Percentiles rank a stretch among this genome's conserved stretches.
Conservation (phyloP, 306 rosid genomes). For the Boehmeria nivea region DNA sequence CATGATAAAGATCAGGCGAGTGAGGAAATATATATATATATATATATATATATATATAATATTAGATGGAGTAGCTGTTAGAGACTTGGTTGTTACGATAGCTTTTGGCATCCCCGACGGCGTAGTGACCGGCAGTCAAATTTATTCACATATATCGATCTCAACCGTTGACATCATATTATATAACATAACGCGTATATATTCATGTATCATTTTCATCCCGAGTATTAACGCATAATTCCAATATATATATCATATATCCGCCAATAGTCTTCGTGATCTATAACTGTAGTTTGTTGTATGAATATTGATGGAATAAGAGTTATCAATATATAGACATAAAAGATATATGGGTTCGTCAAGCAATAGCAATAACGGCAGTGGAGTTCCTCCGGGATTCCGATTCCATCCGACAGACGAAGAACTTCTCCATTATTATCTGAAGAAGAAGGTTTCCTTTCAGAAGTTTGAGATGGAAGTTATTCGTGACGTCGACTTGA, state of each 20-base stretch:
- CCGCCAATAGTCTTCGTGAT: too few species aligned
- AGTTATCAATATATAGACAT: too few species aligned
- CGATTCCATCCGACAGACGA: constrained; percentile 95
- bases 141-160: constrained; percentile 24
- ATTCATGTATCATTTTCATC: too few species aligned
- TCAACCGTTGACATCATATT: constrained; percentile 3
- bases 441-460: constrained; percentile 81
- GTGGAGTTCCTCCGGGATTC: constrained; percentile 95
- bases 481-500: constrained; percentile 89
- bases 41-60: too few species aligned
- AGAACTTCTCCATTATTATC: constrained; percentile 80
- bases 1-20: too few species aligned
- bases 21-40: too few species aligned
- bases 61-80: constrained; percentile 23
- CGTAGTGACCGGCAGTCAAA: constrained; percentile 99
- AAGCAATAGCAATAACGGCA: constrained; percentile 15
- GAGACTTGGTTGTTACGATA: constrained; percentile 64
- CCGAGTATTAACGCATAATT: too few species aligned
- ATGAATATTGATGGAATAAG: too few species aligned
- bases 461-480: constrained; percentile 97
- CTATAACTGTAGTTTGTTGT: too few species aligned
- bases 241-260: not conserved
- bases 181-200: not conserved
- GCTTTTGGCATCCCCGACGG: constrained; percentile 81
- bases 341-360: constrained; percentile 47